Evolutionary conservation across 192 early-diverging fungal genomes (phyloP).

Genomic region (Rhizoclosmatium globosum): DNA sequence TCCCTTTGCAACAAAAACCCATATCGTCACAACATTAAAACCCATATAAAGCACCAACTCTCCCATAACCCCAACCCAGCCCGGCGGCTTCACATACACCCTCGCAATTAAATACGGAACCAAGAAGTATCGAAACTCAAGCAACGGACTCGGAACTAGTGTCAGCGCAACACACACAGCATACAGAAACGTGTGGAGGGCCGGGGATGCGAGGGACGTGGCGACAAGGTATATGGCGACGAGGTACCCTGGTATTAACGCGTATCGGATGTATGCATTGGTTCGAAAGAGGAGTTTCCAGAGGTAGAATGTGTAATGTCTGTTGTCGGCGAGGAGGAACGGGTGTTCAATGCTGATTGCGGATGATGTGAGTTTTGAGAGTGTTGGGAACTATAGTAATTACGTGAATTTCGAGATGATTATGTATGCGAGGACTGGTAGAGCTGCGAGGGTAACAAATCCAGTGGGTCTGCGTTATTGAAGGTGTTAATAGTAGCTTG

Average conservation of each 20-base stretch:
- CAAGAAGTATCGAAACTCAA: conserved; percentile 97
- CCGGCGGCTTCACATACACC: conserved; percentile 61
- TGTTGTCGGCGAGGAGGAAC: conserved; percentile 93
- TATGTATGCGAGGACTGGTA: background rate
- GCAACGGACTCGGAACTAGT: conserved; percentile 88
- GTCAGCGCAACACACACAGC: conserved; percentile 61
- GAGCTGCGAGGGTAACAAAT: background rate
- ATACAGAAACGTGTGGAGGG: conserved; percentile 56
- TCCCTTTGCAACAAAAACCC: conserved; percentile 76
- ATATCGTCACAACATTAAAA: conserved; percentile 75
- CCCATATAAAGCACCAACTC: conserved; percentile 59
- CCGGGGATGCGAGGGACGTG: conserved; percentile 46
- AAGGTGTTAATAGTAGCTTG: background rate
- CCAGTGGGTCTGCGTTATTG: background rate
- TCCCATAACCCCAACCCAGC: conserved; percentile 40
- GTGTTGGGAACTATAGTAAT: conserved; percentile 4
- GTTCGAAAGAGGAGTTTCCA: conserved; percentile 82
- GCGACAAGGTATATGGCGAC: conserved; percentile 14
- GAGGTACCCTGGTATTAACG: conserved; percentile 73
- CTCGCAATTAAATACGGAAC: conserved; percentile 82
- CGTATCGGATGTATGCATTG: conserved; percentile 63
- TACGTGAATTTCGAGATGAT: conserved; percentile 43
- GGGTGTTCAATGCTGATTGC: conserved; percentile 82
- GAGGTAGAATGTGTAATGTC: conserved; percentile 95
- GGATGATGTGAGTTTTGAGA: conserved; percentile 17